Base-by-base conservation (phyloP, 345 rosid species). In the Populus davidiana region DNA sequence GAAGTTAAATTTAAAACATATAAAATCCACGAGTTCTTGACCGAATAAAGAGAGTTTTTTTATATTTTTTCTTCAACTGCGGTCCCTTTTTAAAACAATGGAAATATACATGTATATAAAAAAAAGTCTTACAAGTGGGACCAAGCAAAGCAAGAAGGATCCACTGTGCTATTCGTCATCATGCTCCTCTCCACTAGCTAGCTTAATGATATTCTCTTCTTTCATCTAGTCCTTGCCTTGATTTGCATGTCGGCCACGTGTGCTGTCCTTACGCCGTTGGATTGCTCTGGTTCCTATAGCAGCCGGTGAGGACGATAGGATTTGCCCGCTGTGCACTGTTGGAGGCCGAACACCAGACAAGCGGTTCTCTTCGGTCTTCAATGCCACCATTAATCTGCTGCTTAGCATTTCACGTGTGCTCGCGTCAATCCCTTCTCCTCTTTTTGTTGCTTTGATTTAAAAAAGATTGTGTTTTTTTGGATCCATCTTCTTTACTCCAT, bases 171-270 rank as follows among this genome's bases (percentile, higher is more conserved):
- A 66, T 39, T 71, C 25, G n/a, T 81, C 83, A 87, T 89, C 77
- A 87, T 89, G 81, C 36, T 78, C 77, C 80, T 73, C 85, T 86
- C 89, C 89, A 85, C 90, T 90, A 90, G 83, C 90, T 84, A 83
- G 8, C 66, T 33, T 52, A 71, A 80, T 33, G 78, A 81, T 87
- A 82, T 83, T 84, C 87, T 79, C 71, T 79, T 75, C 73, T 77
- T 68, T 11, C 8, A 47, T 54, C 47, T 17, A 38, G 59, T 67
- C 70, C 71, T 62, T 69, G 49, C 71, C 17, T 44, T 39, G 80
- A 86, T 87, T 77, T 87, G 88, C 86, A 81, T 89, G 92, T 85
- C 89, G 81, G 86, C 90, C 89, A 85, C 88, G 87, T 89, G 88
- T 86, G 80, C 29, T 70, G 75, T 75, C 82, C 13, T 74, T 13